Evolutionary conservation across 768 basidiomycete genomes (phyloP).

Genomic region (Rhodotorula kratochvilovae): DNA sequence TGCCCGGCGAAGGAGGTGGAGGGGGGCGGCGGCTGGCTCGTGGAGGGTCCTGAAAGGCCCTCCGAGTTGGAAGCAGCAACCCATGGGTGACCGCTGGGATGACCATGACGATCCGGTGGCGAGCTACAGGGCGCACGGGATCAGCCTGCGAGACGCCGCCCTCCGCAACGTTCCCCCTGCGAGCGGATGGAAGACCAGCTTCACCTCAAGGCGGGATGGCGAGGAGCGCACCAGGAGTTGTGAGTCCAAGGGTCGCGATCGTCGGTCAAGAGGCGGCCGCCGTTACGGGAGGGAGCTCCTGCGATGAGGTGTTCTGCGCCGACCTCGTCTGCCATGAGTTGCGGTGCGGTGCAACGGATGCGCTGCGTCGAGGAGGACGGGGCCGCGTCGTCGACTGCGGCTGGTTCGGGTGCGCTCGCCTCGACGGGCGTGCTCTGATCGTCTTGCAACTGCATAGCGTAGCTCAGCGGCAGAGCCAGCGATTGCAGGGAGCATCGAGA

Average conservation of each 20-base stretch:
- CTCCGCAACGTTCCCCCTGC: slow-evolving; percentile 55
- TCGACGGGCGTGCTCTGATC: too few relatives aligned
- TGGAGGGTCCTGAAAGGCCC: too few relatives aligned
- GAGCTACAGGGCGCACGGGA: slow-evolving; percentile 60
- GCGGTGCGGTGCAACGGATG: slow-evolving; percentile 11
- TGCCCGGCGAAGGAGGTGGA: too few relatives aligned
- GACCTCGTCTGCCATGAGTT: slow-evolving; percentile 33
- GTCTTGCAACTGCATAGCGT: too few relatives aligned
- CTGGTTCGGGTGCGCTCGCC: too few relatives aligned
- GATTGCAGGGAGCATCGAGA: too few relatives aligned
- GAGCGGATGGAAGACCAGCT: background rate
- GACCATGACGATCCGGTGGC: too few relatives aligned
- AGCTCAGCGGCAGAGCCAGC: too few relatives aligned
- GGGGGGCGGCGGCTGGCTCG: too few relatives aligned
- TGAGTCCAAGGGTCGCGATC: slow-evolving; percentile 74
- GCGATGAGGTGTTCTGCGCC: slow-evolving; percentile 21
- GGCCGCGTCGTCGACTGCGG: too few relatives aligned
- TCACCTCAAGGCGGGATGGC: slow-evolving; percentile 25
- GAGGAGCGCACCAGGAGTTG: slow-evolving; percentile 60
- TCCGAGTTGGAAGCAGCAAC: too few relatives aligned
- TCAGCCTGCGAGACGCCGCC: slow-evolving; percentile 65
- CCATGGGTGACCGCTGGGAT: too few relatives aligned
- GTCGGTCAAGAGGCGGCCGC: slow-evolving; percentile 29
- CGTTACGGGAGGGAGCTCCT: slow-evolving; percentile 29
- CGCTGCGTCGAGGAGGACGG: background rate